Evolutionary conservation across 352 stramenopile species (phyloP), one percentile per base, ranked within the genome.

Genomic region (Pythium dissotocum): DNA sequence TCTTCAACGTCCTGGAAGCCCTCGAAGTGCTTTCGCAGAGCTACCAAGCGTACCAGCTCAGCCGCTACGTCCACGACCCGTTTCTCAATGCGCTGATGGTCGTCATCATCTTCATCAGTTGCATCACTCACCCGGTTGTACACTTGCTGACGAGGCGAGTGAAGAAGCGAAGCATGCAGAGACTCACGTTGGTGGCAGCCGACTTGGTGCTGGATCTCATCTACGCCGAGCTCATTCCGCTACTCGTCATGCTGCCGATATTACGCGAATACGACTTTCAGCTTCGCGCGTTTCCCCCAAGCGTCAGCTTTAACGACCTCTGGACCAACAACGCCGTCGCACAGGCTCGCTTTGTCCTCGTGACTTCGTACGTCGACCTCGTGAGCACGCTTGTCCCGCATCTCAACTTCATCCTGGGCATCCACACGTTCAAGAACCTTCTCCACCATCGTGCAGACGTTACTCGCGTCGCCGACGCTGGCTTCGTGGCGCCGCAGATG

Each of bases 341-440:
- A 18, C 18, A 66, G 26, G 24, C 48, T 1, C 60, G 49, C 2
- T 52, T 48, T 12, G 49, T 66, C 4, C 40, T 66, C 24, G 60
- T 66, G n/a, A 66, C 60, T 12, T 66, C 60, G 14, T 53, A 58
- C n/a, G 2, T 66, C 7, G 60, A 66, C 52, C 40, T 66, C 48
- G 28, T n/a, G 5, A 59, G 46, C 5, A 53, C 60, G 51, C n/a
- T 66, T 5, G 60, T 66, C 10, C 58, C 58, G 18, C 42, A 62
- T 30, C 6, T 62, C 21, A 62, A 62, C 56, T 62, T 62, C 33
- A 51, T 62, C 40, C 6, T 62, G 10, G 24, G 36, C 35, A 28
- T 62, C n/a, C 56, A 62, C 21, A 16, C 40, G 36, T 21, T 53
- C 21, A 62, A 62, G 38, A 7, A 35, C 14, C 36, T 52, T 1